These are phyloP conservation scores for Lasiosphaeriaceae sp. DNA, from an alignment of 495 filamentous ascomycete species.

Conservation along the genomic window DNA sequence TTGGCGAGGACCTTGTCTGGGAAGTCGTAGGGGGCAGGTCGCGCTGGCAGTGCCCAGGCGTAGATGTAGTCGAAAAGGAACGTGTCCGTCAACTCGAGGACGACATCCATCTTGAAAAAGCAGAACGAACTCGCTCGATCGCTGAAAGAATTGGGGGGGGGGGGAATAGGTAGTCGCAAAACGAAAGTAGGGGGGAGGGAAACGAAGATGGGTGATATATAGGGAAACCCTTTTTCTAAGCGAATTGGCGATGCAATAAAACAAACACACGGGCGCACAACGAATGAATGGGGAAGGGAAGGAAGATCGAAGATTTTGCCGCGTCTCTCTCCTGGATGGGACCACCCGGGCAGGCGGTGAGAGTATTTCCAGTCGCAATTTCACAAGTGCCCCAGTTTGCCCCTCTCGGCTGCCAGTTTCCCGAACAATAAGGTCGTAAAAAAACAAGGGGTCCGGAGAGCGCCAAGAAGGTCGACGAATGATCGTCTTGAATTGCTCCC, in stretches of 20 bases:
- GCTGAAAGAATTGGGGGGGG: too few relatives aligned
- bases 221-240: too few relatives aligned
- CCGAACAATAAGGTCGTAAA: neutral
- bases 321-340: neutral
- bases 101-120: slow-evolving; percentile 72
- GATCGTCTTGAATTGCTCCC: neutral
- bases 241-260: neutral
- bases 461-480: neutral
- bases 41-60: slow-evolving; percentile 62
- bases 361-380: neutral
- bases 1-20: slow-evolving; percentile 34
- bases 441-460: neutral
- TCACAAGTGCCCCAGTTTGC: neutral
- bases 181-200: too few relatives aligned
- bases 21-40: slow-evolving; percentile 45
- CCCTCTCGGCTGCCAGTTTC: neutral
- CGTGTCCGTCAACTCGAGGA: slow-evolving; percentile 81
- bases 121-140: neutral
- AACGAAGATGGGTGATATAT: too few relatives aligned
- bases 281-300: neutral
- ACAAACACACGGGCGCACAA: neutral
- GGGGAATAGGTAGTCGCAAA: too few relatives aligned
- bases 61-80: slow-evolving; percentile 81
- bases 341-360: neutral
- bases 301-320: neutral